phyloP scores from a whole-genome alignment of 805 yeast species.

The Isabelozyma rhagii region DNA sequence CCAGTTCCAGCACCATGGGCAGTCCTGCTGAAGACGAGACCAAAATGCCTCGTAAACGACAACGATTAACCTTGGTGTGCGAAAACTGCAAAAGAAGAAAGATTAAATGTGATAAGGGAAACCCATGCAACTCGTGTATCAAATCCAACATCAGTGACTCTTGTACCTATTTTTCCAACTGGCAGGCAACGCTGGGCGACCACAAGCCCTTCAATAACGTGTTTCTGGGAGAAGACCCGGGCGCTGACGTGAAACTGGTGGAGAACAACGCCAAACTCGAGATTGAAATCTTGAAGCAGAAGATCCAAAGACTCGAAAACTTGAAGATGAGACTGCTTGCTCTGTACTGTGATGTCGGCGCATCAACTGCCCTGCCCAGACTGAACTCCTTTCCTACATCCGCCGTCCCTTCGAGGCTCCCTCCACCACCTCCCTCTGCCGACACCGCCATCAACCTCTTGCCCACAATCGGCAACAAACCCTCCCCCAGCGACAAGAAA shows the following conservation, averaged over 20 bases:
- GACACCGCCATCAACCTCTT: neutral
- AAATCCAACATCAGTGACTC: constrained; percentile 12
- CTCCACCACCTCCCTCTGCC: neutral
- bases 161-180: constrained; percentile 11
- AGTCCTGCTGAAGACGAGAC: neutral
- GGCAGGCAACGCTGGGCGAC: too few relatives aligned
- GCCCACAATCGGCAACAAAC: too few relatives aligned
- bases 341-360: too few relatives aligned
- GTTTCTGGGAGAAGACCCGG: neutral
- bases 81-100: constrained; percentile 43
- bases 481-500: too few relatives aligned
- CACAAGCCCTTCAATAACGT: neutral
- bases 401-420: neutral
- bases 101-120: constrained; percentile 44
- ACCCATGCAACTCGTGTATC: constrained; percentile 28
- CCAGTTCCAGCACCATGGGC: neutral
- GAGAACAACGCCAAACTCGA: neutral
- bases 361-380: neutral
- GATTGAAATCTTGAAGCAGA: constrained; percentile 3
- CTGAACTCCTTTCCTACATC: neutral
- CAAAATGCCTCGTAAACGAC: constrained; percentile 13
- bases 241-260: neutral
- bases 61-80: constrained; percentile 42
- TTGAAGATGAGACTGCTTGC: too few relatives aligned
- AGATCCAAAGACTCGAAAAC: constrained; percentile 2